Evolutionary conservation across 2,329 filamentous ascomycete species (phyloP).

Genomic region (Botrytis cinerea): DNA sequence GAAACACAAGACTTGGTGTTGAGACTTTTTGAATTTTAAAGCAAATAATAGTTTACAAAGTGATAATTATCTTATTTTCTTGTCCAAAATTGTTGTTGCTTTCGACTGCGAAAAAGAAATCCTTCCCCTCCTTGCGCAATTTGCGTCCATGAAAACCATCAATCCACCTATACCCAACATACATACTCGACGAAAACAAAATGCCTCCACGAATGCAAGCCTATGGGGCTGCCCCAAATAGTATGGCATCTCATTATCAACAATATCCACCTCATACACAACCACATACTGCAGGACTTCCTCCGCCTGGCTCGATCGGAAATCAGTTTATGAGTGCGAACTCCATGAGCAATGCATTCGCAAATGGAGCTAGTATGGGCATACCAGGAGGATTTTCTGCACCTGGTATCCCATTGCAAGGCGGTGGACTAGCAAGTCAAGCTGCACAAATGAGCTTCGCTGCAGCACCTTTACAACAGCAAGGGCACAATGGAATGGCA

Average conservation of each 20-base stretch:
- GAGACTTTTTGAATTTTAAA: slow-evolving; percentile 16
- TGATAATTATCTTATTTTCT: slow-evolving; percentile 13
- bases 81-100: slow-evolving; percentile 4
- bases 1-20: slow-evolving; percentile 17
- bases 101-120: background rate
- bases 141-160: slow-evolving; percentile 42
- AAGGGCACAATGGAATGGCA: slow-evolving; percentile 55
- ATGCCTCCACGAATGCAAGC: slow-evolving; percentile 43
- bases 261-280: slow-evolving; percentile 50
- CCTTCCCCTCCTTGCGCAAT: slow-evolving; percentile 26
- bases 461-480: slow-evolving; percentile 65
- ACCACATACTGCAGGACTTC: slow-evolving; percentile 50
- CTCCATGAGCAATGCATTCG: slow-evolving; percentile 42
- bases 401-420: slow-evolving; percentile 53
- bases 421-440: slow-evolving; percentile 75
- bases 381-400: slow-evolving; percentile 58
- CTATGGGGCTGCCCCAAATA: slow-evolving; percentile 41
- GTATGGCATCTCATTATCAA: slow-evolving; percentile 45
- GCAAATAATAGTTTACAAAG: slow-evolving; percentile 5
- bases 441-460: slow-evolving; percentile 86
- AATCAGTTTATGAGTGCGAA: slow-evolving; percentile 56
- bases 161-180: slow-evolving; percentile 38
- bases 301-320: slow-evolving; percentile 63
- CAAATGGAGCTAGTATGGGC: slow-evolving; percentile 53
- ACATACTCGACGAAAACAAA: slow-evolving; percentile 38